A percentile compares a stretch with the other conserved stretches of the same genome.
Evolutionary conservation across 73 alveolate species (phyloP).

Genomic region (Tetrahymena borealis): DNA sequence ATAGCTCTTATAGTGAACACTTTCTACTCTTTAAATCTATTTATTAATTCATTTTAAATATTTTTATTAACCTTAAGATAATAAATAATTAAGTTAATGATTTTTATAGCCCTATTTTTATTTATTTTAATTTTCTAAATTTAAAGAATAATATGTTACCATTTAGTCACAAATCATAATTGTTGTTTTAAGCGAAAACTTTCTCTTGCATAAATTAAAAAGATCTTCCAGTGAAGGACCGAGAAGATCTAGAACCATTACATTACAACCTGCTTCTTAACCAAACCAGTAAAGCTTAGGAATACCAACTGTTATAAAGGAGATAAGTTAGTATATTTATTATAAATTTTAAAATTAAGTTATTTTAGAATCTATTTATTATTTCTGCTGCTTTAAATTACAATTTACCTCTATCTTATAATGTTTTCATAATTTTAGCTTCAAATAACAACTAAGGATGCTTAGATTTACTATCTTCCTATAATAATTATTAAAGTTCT

Average conservation of each 20-base stretch:
- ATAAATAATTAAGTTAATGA: background rate
- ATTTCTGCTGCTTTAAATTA: background rate
- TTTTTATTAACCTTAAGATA: no score
- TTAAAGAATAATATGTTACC: conserved; percentile 22
- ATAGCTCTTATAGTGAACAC: conserved; percentile 42
- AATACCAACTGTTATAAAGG: conserved; percentile 64
- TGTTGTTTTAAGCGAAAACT: conserved; percentile 68
- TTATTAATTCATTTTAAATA: background rate
- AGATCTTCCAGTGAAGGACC: conserved; percentile 87
- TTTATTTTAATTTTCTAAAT: no score
- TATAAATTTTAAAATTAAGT: no score
- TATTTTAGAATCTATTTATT: no score
- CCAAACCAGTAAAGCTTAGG: conserved; percentile 76
- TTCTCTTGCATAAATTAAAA: conserved; percentile 72
- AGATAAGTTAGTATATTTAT: no score
- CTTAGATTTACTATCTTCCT: conserved; percentile 47
- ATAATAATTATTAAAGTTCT: background rate
- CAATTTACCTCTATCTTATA: conserved; percentile 24
- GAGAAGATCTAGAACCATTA: conserved; percentile 73
- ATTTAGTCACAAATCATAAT: conserved; percentile 69
- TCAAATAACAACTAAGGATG: conserved; percentile 41
- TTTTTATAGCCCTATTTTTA: background rate
- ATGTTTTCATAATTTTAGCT: conserved; percentile 22
- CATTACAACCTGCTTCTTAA: conserved; percentile 68
- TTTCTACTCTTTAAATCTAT: conserved; percentile 46